Evolutionary conservation across 2,329 filamentous ascomycete genomes (phyloP).

Genomic region (Cercospora berteroae): DNA sequence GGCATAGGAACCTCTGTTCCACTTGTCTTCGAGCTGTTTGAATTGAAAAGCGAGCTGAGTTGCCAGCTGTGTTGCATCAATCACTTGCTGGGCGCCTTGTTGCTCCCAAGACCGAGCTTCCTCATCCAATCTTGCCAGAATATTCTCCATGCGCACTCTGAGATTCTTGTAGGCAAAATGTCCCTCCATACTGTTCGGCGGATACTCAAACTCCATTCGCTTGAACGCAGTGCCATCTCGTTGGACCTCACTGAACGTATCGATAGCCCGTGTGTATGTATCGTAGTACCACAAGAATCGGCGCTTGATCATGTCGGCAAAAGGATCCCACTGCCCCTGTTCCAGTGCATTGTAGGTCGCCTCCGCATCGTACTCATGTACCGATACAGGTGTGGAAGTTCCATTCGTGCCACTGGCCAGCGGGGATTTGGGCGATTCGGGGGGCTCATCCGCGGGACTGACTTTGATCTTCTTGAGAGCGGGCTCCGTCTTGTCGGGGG

Average conservation of each 20-base stretch:
- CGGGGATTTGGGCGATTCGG: constrained; percentile 15
- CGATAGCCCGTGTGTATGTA: constrained; percentile 72
- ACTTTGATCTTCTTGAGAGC: constrained; percentile 24
- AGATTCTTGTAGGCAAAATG: constrained; percentile 78
- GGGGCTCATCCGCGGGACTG: constrained; percentile 6
- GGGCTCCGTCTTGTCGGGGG: constrained; percentile 35
- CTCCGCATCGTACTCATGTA: constrained; percentile 44
- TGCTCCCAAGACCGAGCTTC: constrained; percentile 71
- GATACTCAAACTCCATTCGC: constrained; percentile 84
- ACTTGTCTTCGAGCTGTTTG: constrained; percentile 73
- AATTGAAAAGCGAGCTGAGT: constrained; percentile 81
- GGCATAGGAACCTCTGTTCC: constrained; percentile 61
- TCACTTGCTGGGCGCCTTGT: constrained; percentile 63
- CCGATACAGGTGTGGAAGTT: constrained; percentile 26
- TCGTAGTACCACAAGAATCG: constrained; percentile 96
- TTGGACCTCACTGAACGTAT: constrained; percentile 61
- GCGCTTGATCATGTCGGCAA: constrained; percentile 85
- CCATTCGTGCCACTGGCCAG: constrained; percentile 15
- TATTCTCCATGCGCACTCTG: constrained; percentile 63
- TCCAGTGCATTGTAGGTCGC: constrained; percentile 33
- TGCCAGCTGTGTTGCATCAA: constrained; percentile 70
- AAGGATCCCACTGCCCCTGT: constrained; percentile 69
- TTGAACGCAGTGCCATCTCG: constrained; percentile 61
- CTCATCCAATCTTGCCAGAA: constrained; percentile 68
- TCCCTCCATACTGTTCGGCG: constrained; percentile 78